Evolutionary conservation across 352 stramenopile genomes (phyloP).

Genomic region (Phytophthora agathidicida): DNA sequence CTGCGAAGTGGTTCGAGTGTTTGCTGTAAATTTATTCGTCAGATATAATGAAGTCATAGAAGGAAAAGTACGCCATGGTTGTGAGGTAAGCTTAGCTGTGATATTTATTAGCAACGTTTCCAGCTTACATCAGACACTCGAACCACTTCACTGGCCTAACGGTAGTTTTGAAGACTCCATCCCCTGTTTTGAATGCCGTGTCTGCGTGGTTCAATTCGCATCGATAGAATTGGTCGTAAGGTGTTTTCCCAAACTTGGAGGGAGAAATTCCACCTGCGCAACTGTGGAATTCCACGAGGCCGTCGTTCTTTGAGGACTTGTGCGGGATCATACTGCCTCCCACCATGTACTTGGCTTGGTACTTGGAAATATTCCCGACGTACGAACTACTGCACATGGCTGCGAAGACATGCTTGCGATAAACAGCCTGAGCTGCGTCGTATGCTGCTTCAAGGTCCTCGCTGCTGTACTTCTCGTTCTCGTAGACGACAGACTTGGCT

Average conservation of each 20-base stretch:
- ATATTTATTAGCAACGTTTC: neutral
- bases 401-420: constrained; percentile 38
- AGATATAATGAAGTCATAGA: too few relatives aligned
- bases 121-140: constrained; percentile 36
- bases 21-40: constrained; percentile 31
- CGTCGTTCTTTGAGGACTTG: constrained; percentile 46
- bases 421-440: constrained; percentile 24
- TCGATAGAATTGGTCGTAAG: constrained; percentile 37
- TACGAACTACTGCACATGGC: constrained; percentile 46
- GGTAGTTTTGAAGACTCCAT: constrained; percentile 43
- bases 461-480: constrained; percentile 33
- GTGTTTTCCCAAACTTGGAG: constrained; percentile 34
- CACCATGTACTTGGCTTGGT: constrained; percentile 39
- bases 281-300: constrained; percentile 50
- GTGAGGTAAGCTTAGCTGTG: neutral
- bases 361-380: constrained; percentile 45
- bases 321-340: constrained; percentile 34
- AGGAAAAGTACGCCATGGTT: too few relatives aligned
- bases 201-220: constrained; percentile 55
- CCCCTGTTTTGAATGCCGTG: constrained; percentile 52
- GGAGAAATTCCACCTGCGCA: constrained; percentile 32
- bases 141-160: constrained; percentile 51
- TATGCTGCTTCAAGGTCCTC: constrained; percentile 22
- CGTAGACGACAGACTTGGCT: constrained; percentile 32
- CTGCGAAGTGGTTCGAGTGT: constrained; percentile 55